Conservation (phyloP, 306 rosid species). For the Pterocarpus macrocarpus region DNA sequence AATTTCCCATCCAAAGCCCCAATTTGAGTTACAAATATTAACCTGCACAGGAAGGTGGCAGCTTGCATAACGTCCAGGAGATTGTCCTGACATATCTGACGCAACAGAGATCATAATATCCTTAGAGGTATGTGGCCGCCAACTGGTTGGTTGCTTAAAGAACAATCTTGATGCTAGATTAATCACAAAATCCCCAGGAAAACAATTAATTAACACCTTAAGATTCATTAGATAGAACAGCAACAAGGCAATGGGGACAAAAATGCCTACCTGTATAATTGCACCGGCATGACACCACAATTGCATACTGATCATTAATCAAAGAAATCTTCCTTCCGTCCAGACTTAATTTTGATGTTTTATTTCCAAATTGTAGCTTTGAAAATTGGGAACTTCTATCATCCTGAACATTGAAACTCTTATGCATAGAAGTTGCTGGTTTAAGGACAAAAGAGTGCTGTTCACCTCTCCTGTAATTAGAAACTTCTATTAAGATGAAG, state of each 20-base stretch:
- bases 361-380: slow-evolving; percentile 57
- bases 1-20: slow-evolving; percentile 12
- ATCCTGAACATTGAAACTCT: slow-evolving; percentile 60
- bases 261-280: slow-evolving; percentile 74
- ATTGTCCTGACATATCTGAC: slow-evolving; percentile 70
- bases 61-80: slow-evolving; percentile 56
- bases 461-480: slow-evolving; percentile 85
- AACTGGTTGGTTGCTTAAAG: slow-evolving; percentile 88
- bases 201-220: slow-evolving; percentile 40
- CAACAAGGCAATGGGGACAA: slow-evolving; percentile 24
- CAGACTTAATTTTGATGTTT: slow-evolving; percentile 57
- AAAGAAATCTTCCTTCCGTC: slow-evolving; percentile 56
- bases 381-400: slow-evolving; percentile 67
- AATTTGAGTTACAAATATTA: slow-evolving; percentile 30
- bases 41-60: slow-evolving; percentile 88
- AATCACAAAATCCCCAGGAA: slow-evolving; percentile 33
- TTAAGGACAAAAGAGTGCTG: slow-evolving; percentile 95
- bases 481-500: slow-evolving; percentile 47
- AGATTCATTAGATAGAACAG: slow-evolving; percentile 33
- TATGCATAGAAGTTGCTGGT: slow-evolving; percentile 73
- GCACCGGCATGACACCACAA: slow-evolving; percentile 95
- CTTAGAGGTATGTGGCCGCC: slow-evolving; percentile 83
- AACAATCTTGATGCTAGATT: slow-evolving; percentile 79
- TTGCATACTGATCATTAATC: slow-evolving; percentile 72
- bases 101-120: slow-evolving; percentile 88